These are phyloP conservation scores for Scutellaria galericulata DNA, from an alignment of 257 asterid species.

Conservation along the genomic window DNA sequence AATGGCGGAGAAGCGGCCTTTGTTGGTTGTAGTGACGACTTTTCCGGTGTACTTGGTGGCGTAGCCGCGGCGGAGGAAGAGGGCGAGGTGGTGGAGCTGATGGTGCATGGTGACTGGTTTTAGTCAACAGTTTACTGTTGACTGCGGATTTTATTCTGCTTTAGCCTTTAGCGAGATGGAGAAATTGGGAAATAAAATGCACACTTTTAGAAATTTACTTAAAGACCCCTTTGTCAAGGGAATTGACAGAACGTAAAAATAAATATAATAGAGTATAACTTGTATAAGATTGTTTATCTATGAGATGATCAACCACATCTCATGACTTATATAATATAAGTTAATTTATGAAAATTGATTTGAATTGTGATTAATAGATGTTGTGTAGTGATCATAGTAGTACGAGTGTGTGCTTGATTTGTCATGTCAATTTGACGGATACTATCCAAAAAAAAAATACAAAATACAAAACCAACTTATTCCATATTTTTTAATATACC, in stretches of 20 bases:
- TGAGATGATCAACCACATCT: too few relatives aligned
- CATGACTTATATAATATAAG: too few relatives aligned
- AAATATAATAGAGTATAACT: too few relatives aligned
- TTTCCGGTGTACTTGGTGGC: conserved; percentile 88
- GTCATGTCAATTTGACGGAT: too few relatives aligned
- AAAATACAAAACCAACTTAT: too few relatives aligned
- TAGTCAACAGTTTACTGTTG: not conserved
- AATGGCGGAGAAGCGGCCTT: conserved; percentile 71
- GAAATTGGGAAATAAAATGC: not conserved
- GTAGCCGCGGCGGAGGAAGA: conserved; percentile 54
- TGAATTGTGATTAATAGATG: too few relatives aligned
- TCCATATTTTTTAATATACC: too few relatives aligned
- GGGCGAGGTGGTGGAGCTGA: conserved; percentile 33
- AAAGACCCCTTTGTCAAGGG: not conserved
- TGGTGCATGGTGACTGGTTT: conserved; percentile 33
- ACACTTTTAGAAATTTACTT: not conserved
- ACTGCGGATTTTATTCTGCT: conserved; percentile 6
- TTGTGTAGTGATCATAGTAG: too few relatives aligned
- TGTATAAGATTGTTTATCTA: too few relatives aligned
- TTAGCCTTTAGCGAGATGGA: not conserved
- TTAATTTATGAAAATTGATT: too few relatives aligned
- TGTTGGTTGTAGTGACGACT: conserved; percentile 55
- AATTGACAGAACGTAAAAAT: not conserved
- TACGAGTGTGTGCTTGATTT: too few relatives aligned
- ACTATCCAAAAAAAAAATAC: too few relatives aligned